Evolutionary conservation across 371 early-diverging fungal genomes (phyloP), one percentile per base, ranked within the genome.

Genomic region (Syncephalastrum monosporum): DNA sequence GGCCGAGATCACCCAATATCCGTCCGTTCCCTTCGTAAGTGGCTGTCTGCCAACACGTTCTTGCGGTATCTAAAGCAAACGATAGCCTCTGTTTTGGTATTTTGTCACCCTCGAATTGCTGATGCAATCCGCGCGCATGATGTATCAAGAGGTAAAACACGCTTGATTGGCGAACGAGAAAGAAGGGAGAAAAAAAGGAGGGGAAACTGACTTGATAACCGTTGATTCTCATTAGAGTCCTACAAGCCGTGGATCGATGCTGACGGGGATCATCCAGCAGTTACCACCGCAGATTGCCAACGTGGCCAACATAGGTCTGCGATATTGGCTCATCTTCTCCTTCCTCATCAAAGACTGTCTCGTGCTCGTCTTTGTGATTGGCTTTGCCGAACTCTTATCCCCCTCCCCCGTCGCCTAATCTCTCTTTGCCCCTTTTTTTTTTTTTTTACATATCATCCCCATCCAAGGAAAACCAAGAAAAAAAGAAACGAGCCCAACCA

Each of bases 31-130:
- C 14, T 65, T 68, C 62, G 71, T 74, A 70, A 64, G 65, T 56
- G 1, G 45, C 12, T 54, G 3, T 41, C 13, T 46, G 33, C 29
- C 42, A 45, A 49, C 21, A 2, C 2, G 33, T 55, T 21, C 59
- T 17, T 6, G 38, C 42, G 42, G 13, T 42, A 14, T 5, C 4
- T 21, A 53, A 17, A 17, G 17, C 14, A 27, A 10, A 33, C 3
- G 12, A 44, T 64, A 83, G 82, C 75, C 84, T 33, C 60, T 82
- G 42, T 86, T 86, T 61, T 86, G 86, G 86, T 83, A 86, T 55
- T 86, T 84, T 73, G 61, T 76, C 5, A 78, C 81, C 2, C 51
- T 82, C 45, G 82, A 86, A 45, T 44, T 86, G 29, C 56, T 77
- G 16, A 47, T 86, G 48, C 86, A 84, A 48, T 70, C 84, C 12